Conservation (phyloP, 345 rosid genomes). For the Nephelium lappaceum region DNA sequence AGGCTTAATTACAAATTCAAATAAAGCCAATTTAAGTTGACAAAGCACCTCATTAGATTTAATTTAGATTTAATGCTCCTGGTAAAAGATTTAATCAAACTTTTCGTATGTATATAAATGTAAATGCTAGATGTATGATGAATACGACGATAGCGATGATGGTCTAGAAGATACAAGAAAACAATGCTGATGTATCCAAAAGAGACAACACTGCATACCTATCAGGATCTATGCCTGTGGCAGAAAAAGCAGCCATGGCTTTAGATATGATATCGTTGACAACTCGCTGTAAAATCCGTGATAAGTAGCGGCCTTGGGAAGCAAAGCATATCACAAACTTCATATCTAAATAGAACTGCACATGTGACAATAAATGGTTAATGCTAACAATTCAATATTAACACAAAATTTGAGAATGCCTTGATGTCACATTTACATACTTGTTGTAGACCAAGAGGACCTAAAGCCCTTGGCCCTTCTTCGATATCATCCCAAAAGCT, state of each 20-base stretch:
- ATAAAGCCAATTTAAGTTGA: too few relatives aligned
- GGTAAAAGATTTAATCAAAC: background rate
- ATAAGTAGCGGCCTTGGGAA: conserved; percentile 94
- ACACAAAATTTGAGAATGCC: background rate
- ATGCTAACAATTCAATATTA: conserved; percentile 3
- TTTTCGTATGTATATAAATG: background rate
- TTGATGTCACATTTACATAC: conserved; percentile 38
- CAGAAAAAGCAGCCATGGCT: conserved; percentile 79
- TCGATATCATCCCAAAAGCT: conserved; percentile 99
- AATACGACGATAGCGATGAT: background rate
- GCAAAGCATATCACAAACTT: conserved; percentile 92
- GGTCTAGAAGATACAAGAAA: background rate
- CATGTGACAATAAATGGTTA: conserved; percentile 13
- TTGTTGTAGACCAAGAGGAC: conserved; percentile 91
- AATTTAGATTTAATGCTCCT: too few relatives aligned
- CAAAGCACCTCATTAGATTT: too few relatives aligned
- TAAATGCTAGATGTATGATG: background rate
- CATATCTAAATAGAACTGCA: conserved; percentile 96
- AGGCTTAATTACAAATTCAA: too few relatives aligned
- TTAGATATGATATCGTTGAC: conserved; percentile 86
- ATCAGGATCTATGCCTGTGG: conserved; percentile 91
- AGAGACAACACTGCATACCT: conserved; percentile 50
- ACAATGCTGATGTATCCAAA: background rate
- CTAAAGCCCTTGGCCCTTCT: conserved; percentile 92
- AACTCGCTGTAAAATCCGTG: conserved; percentile 85